Evolutionary conservation across 768 basidiomycete species (phyloP).

Genomic region (Boletus huronensis): DNA sequence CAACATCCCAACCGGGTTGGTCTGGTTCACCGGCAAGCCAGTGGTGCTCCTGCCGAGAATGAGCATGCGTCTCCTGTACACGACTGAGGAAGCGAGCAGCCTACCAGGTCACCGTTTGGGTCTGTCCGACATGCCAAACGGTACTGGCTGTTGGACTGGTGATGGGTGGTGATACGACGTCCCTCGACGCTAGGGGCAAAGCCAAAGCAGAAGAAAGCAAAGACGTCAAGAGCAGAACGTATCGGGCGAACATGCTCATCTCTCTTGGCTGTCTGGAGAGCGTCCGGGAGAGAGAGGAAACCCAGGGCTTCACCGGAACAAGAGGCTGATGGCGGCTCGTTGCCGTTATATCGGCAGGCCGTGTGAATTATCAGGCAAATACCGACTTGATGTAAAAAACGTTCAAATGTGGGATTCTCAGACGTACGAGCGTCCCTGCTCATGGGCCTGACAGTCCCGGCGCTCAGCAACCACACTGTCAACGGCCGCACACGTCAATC

Average conservation of each 20-base stretch:
- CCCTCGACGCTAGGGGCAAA: slow-evolving; percentile 36
- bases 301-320: slow-evolving; percentile 13
- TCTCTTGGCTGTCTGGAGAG: slow-evolving; percentile 7
- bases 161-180: slow-evolving; percentile 49
- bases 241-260: slow-evolving; percentile 25
- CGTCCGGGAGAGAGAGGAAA: slow-evolving; percentile 15
- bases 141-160: slow-evolving; percentile 39
- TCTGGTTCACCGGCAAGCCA: slow-evolving; percentile 26
- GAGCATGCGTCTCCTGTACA: slow-evolving; percentile 34
- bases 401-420: slow-evolving; percentile 6
- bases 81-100: slow-evolving; percentile 2
- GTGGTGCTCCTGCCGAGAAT: slow-evolving; percentile 23
- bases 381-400: not conserved
- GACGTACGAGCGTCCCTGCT: too few species aligned
- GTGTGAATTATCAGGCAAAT: slow-evolving; percentile 24
- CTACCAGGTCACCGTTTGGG: slow-evolving; percentile 51
- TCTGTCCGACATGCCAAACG: slow-evolving; percentile 44
- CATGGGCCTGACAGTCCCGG: too few species aligned
- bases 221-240: slow-evolving; percentile 21
- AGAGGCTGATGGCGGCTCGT: not conserved
- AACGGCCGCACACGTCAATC: slow-evolving; percentile 6
- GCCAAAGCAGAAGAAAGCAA: slow-evolving; percentile 24
- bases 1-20: slow-evolving; percentile 32
- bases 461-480: not conserved
- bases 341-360: slow-evolving; percentile 17